phyloP scores from a whole-genome alignment of 148 eudicot species.

The Chenopodium formosanum region DNA sequence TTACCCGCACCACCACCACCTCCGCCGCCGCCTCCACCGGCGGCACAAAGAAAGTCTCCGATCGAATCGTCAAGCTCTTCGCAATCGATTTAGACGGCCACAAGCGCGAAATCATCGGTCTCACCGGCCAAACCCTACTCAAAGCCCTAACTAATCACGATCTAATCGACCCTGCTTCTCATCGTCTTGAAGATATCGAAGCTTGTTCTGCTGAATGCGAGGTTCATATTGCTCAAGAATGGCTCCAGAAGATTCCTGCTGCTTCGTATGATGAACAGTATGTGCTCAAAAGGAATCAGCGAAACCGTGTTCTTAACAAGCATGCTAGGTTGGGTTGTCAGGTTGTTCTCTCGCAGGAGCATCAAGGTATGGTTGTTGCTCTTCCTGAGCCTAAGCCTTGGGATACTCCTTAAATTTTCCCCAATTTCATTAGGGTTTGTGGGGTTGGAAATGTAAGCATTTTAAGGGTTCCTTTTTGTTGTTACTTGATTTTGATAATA shows the following conservation, averaged over 20 bases:
- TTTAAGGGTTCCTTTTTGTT: background rate
- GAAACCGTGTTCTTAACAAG: constrained; percentile 64
- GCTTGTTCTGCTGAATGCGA: constrained; percentile 98
- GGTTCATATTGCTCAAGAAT: constrained; percentile 93
- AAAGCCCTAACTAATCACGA: constrained; percentile 65
- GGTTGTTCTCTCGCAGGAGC: constrained; percentile 63
- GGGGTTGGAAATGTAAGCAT: background rate
- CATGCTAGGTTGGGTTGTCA: constrained; percentile 92
- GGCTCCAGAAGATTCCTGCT: constrained; percentile 79
- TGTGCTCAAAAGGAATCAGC: constrained; percentile 55
- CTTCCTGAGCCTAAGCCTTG: constrained; percentile 90
- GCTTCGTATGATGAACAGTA: constrained; percentile 77
- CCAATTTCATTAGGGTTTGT: constrained; percentile 7
- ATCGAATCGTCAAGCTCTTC: constrained; percentile 78
- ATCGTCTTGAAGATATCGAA: constrained; percentile 86
- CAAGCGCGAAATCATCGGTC: constrained; percentile 66
- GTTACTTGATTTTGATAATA: background rate
- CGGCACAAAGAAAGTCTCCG: constrained; percentile 66
- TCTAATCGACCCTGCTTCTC: constrained; percentile 88
- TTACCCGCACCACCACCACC: constrained; percentile 47
- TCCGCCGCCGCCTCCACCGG: constrained; percentile 29
- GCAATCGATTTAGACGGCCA: constrained; percentile 74
- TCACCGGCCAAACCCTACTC: constrained; percentile 82
- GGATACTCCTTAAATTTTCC: constrained; percentile 68
- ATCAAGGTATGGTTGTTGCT: constrained; percentile 99